These are phyloP conservation scores for Xylaria acuta DNA, from an alignment of 495 filamentous ascomycete species.

Conservation along the genomic window DNA sequence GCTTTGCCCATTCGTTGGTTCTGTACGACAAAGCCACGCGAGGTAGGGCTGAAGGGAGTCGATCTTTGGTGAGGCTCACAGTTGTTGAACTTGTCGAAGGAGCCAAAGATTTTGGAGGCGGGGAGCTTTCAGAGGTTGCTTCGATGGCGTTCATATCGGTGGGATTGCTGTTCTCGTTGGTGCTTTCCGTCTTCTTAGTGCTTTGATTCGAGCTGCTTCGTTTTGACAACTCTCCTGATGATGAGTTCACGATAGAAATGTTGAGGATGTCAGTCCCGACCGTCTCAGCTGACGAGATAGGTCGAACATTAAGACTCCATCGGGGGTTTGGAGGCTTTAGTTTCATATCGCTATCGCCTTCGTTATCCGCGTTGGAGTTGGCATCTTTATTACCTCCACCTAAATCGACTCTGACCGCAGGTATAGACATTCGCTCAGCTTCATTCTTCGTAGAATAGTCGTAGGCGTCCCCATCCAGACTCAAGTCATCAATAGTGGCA, in stretches of 20 bases:
- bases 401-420: slow-evolving; percentile 39
- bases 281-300: slow-evolving; percentile 35
- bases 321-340: slow-evolving; percentile 1
- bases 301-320: slow-evolving; percentile 25
- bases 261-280: slow-evolving; percentile 39
- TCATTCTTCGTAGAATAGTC: slow-evolving; percentile 21
- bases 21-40: slow-evolving; percentile 80
- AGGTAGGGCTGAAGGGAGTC: slow-evolving; percentile 65
- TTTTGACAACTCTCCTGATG: slow-evolving; percentile 28
- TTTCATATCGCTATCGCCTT: background rate
- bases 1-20: slow-evolving; percentile 97
- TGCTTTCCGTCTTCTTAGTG: slow-evolving; percentile 28
- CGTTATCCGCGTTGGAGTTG: background rate
- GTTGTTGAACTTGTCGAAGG: slow-evolving; percentile 49
- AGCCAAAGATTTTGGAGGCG: slow-evolving; percentile 38
- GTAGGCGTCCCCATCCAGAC: slow-evolving; percentile 43
- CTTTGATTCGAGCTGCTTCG: slow-evolving; percentile 30
- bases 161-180: slow-evolving; percentile 26
- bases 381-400: slow-evolving; percentile 16
- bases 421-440: slow-evolving; percentile 11
- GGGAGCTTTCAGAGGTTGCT: slow-evolving; percentile 34
- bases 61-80: slow-evolving; percentile 54
- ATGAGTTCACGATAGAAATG: slow-evolving; percentile 25
- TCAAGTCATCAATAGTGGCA: slow-evolving; percentile 61
- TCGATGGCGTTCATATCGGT: slow-evolving; percentile 24